A percentile compares a stretch with the other conserved stretches of the same genome.
Conservation (phyloP, 1,284 basidiomycete species). For the Naganishia sp. region DNA sequence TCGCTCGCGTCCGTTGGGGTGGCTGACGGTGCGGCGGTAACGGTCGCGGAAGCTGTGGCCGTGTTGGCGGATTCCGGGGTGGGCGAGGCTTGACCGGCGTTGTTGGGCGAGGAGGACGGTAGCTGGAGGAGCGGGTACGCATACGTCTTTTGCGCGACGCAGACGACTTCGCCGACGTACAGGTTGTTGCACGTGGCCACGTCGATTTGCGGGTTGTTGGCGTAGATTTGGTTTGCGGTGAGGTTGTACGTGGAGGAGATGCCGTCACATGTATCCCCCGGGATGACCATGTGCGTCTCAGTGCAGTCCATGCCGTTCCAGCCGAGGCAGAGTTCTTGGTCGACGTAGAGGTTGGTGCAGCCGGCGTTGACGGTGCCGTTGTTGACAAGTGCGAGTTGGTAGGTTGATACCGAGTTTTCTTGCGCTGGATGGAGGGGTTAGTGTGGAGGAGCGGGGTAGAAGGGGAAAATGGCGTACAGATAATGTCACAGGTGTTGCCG, state of each 20-base stretch:
- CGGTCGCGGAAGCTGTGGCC: conserved; percentile 2
- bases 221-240: conserved; percentile 46
- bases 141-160: conserved; percentile 48
- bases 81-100: background rate
- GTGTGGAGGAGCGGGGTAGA: background rate
- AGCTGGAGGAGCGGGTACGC: conserved; percentile 38
- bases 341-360: conserved; percentile 53
- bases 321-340: conserved; percentile 52
- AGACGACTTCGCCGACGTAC: conserved; percentile 55
- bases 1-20: background rate
- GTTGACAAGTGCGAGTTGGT: conserved; percentile 55
- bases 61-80: background rate
- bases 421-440: conserved; percentile 40
- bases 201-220: conserved; percentile 54
- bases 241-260: conserved; percentile 48
- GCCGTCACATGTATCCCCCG: conserved; percentile 52
- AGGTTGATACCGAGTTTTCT: conserved; percentile 53
- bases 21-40: background rate
- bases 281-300: conserved; percentile 51
- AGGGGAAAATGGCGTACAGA: conserved; percentile 46
- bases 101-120: conserved; percentile 4
- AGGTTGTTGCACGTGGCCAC: conserved; percentile 52
- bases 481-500: conserved; percentile 54
- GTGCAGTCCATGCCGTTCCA: conserved; percentile 49
- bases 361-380: conserved; percentile 48